Evolutionary conservation across 2,329 filamentous ascomycete genomes (phyloP).

Genomic region (Fusarium buharicum): DNA sequence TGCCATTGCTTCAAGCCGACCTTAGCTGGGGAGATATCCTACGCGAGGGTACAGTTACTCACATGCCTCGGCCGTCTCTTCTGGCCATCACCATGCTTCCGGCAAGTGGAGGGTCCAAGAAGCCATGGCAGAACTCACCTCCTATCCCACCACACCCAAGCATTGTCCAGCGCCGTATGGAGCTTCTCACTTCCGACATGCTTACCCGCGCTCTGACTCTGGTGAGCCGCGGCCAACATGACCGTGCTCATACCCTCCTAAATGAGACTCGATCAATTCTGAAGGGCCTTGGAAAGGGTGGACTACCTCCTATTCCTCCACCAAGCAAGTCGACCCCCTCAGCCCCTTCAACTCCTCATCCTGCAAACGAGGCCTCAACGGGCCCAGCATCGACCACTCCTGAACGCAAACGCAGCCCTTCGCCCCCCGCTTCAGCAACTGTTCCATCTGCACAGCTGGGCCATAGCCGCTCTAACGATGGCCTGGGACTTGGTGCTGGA

Average conservation of each 20-base stretch:
- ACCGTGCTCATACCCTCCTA: conserved; percentile 90
- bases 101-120: conserved; percentile 69
- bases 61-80: conserved; percentile 88
- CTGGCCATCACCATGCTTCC: conserved; percentile 97
- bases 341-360: conserved; percentile 61
- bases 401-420: conserved; percentile 66
- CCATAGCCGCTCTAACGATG: conserved; percentile 66
- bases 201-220: conserved; percentile 90
- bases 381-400: conserved; percentile 57
- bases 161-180: conserved; percentile 97
- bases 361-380: conserved; percentile 56
- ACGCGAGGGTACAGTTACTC: conserved; percentile 84
- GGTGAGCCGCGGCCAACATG: conserved; percentile 90
- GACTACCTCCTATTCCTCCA: conserved; percentile 87
- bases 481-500: conserved; percentile 71
- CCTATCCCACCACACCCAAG: conserved; percentile 95
- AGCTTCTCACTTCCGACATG: conserved; percentile 97
- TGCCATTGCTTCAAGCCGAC: conserved; percentile 94
- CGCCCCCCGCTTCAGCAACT: conserved; percentile 61
- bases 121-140: conserved; percentile 72
- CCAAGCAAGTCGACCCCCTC: conserved; percentile 53
- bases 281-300: conserved; percentile 94
- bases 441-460: conserved; percentile 58
- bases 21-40: conserved; percentile 93
- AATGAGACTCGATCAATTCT: conserved; percentile 94